A percentile compares a stretch with the other conserved stretches of the same genome.
Evolutionary conservation across 768 basidiomycete genomes (phyloP).

Genomic region (Hemileccinum impolitum): DNA sequence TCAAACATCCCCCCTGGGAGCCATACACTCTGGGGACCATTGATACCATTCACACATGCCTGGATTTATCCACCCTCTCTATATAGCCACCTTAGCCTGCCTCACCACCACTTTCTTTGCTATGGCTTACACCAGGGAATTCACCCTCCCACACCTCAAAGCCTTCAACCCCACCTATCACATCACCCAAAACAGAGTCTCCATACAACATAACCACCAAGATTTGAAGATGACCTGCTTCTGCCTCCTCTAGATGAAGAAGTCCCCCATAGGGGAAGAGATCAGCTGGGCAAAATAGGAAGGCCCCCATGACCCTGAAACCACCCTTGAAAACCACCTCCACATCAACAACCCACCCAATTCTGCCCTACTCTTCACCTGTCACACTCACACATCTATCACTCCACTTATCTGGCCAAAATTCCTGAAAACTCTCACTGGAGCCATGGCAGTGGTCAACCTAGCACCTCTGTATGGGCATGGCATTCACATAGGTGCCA

Average conservation of each 20-base stretch:
- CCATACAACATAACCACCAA: slow-evolving; percentile 18
- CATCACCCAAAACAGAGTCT: slow-evolving; percentile 11
- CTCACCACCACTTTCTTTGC: slow-evolving; percentile 19
- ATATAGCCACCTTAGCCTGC: slow-evolving; percentile 14
- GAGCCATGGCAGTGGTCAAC: slow-evolving; percentile 7
- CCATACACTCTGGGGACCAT: slow-evolving; percentile 18
- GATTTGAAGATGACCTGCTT: slow-evolving; percentile 11
- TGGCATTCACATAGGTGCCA: slow-evolving; percentile 29
- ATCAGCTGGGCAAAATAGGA: slow-evolving; percentile 32
- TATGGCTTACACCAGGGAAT: slow-evolving; percentile 15
- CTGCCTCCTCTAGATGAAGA: slow-evolving; percentile 10
- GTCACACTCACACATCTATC: neutral
- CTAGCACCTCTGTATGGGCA: slow-evolving; percentile 19
- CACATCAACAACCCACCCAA: slow-evolving; percentile 24
- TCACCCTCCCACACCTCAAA: slow-evolving; percentile 9
- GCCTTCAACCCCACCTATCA: too few relatives aligned
- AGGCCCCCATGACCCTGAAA: slow-evolving; percentile 23
- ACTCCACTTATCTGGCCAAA: slow-evolving; percentile 28
- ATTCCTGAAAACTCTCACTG: slow-evolving; percentile 20
- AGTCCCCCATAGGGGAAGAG: slow-evolving; percentile 28
- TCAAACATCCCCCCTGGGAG: neutral
- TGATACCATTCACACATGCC: neutral
- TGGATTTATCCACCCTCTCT: neutral
- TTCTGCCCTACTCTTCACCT: slow-evolving; percentile 31
- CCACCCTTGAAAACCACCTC: slow-evolving; percentile 26